Evolutionary conservation across 139 green algal genomes (phyloP), one percentile per base, ranked within the genome.

Genomic region (Coelastrella sp.): DNA sequence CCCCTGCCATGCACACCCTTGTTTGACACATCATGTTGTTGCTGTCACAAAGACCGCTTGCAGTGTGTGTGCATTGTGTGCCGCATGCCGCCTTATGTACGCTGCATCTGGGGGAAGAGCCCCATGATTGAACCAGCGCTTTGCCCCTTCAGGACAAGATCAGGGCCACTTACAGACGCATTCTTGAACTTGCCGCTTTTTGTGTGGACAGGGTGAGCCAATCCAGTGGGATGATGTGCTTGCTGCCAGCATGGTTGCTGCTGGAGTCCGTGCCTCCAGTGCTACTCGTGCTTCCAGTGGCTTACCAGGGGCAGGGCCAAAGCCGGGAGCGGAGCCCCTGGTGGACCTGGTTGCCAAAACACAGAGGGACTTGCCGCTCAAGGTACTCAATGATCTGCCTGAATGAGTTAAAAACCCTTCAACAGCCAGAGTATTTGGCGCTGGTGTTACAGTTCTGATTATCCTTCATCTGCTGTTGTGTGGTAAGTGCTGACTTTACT

Each of bases 151-250:
- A 49, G 35, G 35, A 49, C 35, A 49, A 49, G 35, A 49, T 3
- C 35, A 49, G 35, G 35, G 35, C 35, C 35, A 49, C 35, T 49
- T 49, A 49, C 3, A 49, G 1, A 49, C 35, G 35, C 35, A 49
- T 49, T 49, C 3, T 49, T 49, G 35, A 49, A 49, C 35, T 49
- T 49, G 35, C 35, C 3, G 35, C 35, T 49, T 49, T 49, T 49
- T 49, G 35, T 1, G 35, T 49, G 35, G 35, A 73, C 58, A 72
- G 63, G 70, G 84, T 27, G 81, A 92, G 81, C 60, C 90, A 7
- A 66, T 93, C 6, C 90, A 94, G 70, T 97, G 95, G 95, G 95
- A 96, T 88, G 91, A 95, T 10, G 87, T 87, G 12, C 63, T 87
- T 24, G 87, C 87, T 61, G 63, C 65, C 27, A 78, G 15, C 25